Evolutionary conservation across 495 filamentous ascomycete species (phyloP).

Genomic region (Pseudotulostoma volvatum): DNA sequence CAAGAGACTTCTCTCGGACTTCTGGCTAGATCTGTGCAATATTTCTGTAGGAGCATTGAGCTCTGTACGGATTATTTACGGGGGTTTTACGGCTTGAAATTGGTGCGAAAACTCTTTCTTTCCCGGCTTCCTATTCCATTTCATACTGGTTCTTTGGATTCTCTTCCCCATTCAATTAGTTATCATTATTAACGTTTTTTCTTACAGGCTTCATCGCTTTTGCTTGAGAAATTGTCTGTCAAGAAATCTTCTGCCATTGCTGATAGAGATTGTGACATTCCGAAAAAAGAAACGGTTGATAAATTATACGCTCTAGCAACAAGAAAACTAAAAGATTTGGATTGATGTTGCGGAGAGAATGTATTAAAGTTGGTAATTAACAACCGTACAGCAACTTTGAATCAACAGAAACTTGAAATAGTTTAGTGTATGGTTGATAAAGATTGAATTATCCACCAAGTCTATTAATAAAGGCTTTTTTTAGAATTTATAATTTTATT

Average conservation of each 20-base stretch:
- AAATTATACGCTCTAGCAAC: neutral
- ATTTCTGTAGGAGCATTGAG: conserved; percentile 82
- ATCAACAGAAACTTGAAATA: too few species aligned
- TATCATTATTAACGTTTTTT: neutral
- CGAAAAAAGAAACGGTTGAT: neutral
- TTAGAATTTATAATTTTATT: too few species aligned
- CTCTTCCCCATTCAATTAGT: neutral
- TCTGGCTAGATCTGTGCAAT: conserved; percentile 54
- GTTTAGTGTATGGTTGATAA: too few species aligned
- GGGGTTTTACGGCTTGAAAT: conserved; percentile 77
- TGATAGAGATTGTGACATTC: neutral
- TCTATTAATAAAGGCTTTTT: too few species aligned
- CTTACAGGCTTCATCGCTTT: neutral
- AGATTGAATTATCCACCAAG: too few species aligned
- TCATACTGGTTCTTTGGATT: neutral
- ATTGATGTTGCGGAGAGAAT: too few species aligned
- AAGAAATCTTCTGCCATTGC: neutral
- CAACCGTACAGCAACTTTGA: too few species aligned
- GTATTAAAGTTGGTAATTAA: too few species aligned
- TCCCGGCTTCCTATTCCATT: too few species aligned
- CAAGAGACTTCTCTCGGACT: conserved; percentile 28
- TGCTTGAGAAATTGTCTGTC: neutral
- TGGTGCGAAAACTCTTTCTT: conserved; percentile 46
- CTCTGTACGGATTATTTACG: conserved; percentile 84
- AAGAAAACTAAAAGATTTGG: neutral